Evolutionary conservation across 2,329 filamentous ascomycete genomes (phyloP), one percentile per base, ranked within the genome.

Genomic region (Cordyceps sp.): DNA sequence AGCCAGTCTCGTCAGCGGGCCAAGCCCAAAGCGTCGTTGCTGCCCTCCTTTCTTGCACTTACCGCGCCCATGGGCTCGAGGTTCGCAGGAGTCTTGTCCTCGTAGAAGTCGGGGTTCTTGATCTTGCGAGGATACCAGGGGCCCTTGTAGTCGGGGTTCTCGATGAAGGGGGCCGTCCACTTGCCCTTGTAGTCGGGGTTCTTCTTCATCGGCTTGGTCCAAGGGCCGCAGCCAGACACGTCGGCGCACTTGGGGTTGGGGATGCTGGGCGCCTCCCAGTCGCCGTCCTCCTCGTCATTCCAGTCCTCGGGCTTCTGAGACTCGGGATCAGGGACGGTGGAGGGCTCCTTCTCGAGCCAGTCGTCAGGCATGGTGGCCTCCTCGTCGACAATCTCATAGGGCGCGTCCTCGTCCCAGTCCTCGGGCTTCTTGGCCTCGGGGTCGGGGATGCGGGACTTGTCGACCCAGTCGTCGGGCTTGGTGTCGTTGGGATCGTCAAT

Each of bases 181-280:
- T 93, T 93, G 76, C 90, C 90, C 82, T 96, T 96, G 77, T 93
- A 96, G 41, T 69, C 80, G 42, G 84, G 83, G 75, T 96, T 96
- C 66, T 79, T 82, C 65, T 77, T 93, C 73, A 82, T 74, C 44
- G 90, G 90, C 63, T 81, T 74, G 47, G 77, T 69, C 90, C 90
- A 98, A 49, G 79, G 73, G 49, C 90, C 90, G 58, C 90, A 96
- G 51, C 90, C 90, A 63, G 88, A 86, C 43, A 66, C 82, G 36
- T 96, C 88, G 42, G 77, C 73, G 54, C 90, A 96, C 74, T 93
- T 93, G 59, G 88, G 82, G 75, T 98, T 96, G 55, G 84, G 72
- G 34, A 98, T 74, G 34, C 77, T 85, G 36, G 88, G 90, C 32
- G 86, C 64, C 44, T 93, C 59, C 85, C 86, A 98, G 66, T 98